Evolutionary conservation across 306 rosid genomes (phyloP), one percentile per base, ranked within the genome.

Genomic region (Dalbergia cochinchinensis): DNA sequence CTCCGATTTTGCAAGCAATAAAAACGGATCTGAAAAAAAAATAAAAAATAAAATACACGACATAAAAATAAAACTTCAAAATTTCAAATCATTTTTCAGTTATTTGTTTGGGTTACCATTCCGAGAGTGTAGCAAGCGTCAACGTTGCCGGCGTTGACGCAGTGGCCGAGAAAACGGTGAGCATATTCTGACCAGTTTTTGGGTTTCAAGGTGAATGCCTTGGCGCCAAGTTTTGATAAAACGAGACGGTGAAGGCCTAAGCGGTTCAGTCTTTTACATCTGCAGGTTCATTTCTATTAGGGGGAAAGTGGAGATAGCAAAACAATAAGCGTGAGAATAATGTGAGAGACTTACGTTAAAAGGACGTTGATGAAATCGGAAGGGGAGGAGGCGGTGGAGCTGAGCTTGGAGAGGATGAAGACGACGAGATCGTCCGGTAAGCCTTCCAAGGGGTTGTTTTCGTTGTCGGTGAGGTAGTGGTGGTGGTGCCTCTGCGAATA

Each of bases 81-180:
- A 10, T 1, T 58, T 58, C 6, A 20, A 58, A 22, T 12, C 12
- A 20, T 58, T 58, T 6, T 26, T 26, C 22, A 26, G 31, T 26
- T 26, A 26, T 26, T 1, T 26, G 31, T 26, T 26, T 26, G 31
- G 31, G 41, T 37, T 7, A 91, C 94, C 97, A 91, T 91, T 82
- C 97, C 97, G 37, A 91, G 97, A 79, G 87, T 82, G 74, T 81
- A 91, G 75, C 82, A 85, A 22, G 97, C 97, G 65, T 91, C 91
- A 8, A 69, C 67, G 90, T 78, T 91, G 48, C 97, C 97, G 55
- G 91, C 88, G 80, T 26, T 58, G 16, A 69, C 88, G 69, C 94
- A 89, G 55, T 20, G 82, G 66, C 73, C 85, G 76, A 91, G 80
- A 70, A 91, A 91, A 2, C 86, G 83, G 69, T 91, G 90, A 65